A percentile compares a stretch with the other conserved stretches of the same genome.
Evolutionary conservation across 2,329 filamentous ascomycete species (phyloP).

Genomic region (Graphilbum sp.): DNA sequence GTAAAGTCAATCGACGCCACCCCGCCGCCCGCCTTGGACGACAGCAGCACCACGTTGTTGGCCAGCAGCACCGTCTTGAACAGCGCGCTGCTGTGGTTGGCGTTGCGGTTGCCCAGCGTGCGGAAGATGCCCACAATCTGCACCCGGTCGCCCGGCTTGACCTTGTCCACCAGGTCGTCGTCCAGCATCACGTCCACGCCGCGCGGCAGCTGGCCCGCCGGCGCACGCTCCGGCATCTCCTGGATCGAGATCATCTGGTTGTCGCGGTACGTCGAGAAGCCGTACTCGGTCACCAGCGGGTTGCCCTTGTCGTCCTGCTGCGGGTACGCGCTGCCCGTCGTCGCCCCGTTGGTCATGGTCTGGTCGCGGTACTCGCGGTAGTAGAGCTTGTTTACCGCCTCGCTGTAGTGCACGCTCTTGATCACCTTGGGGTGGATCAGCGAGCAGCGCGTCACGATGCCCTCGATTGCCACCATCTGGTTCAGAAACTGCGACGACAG

Average conservation of each 20-base stretch:
- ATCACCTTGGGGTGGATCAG: conserved; percentile 94
- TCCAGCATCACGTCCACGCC: conserved; percentile 94
- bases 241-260: conserved; percentile 97
- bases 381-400: conserved; percentile 71
- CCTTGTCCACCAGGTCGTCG: conserved; percentile 85
- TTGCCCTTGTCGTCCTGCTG: conserved; percentile 89
- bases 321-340: conserved; percentile 83
- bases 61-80: conserved; percentile 91
- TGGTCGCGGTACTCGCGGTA: conserved; percentile 88
- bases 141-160: conserved; percentile 90
- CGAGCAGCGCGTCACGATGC: conserved; percentile 92
- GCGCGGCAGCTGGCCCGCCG: conserved; percentile 84
- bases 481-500: conserved; percentile 81
- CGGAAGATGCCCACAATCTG: conserved; percentile 95
- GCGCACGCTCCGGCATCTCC: conserved; percentile 95
- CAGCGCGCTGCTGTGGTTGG: conserved; percentile 73
- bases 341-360: conserved; percentile 87
- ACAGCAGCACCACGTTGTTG: conserved; percentile 87
- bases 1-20: conserved; percentile 86
- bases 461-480: conserved; percentile 92
- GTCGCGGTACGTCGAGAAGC: conserved; percentile 87
- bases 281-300: conserved; percentile 85
- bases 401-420: conserved; percentile 94
- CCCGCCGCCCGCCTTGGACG: conserved; percentile 89
- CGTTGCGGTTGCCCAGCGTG: conserved; percentile 87